phyloP scores from a whole-genome alignment of 2,329 filamentous ascomycete genomes.

The Macrophomina tecta region DNA sequence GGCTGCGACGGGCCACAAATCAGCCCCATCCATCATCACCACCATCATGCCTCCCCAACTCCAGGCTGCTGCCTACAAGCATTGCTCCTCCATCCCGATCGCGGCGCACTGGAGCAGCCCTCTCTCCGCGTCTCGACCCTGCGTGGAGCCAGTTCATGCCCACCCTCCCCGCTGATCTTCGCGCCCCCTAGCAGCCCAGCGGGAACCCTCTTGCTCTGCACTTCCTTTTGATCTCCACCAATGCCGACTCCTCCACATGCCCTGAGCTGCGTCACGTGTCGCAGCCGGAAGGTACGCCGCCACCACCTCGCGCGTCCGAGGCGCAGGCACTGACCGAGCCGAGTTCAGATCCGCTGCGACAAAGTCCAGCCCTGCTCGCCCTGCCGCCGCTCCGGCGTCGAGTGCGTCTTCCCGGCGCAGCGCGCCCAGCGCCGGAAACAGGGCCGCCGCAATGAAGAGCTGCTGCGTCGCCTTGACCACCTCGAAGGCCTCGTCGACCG shows the following conservation, averaged over 20 bases:
- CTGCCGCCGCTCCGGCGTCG: conserved; percentile 21
- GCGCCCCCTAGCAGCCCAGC: no score
- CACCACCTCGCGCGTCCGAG: background rate
- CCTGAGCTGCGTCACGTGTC: conserved; percentile 25
- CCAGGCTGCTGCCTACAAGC: background rate
- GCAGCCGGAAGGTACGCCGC: background rate
- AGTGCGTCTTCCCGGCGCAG: conserved; percentile 24
- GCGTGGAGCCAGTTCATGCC: no score
- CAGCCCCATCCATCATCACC: background rate
- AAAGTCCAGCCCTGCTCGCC: conserved; percentile 17
- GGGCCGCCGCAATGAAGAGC: conserved; percentile 26
- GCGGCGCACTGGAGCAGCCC: no score
- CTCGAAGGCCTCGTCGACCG: conserved; percentile 27
- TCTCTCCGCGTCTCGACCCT: no score
- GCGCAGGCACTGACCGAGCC: background rate
- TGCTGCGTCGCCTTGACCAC: conserved; percentile 26
- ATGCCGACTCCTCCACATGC: conserved; percentile 22
- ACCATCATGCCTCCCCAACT: background rate
- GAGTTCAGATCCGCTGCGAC: conserved; percentile 22
- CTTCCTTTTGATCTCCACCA: background rate
- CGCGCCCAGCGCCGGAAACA: conserved; percentile 25
- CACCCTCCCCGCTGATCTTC: no score
- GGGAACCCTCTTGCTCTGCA: no score
- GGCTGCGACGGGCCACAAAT: background rate
- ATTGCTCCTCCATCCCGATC: no score